phyloP scores from a whole-genome alignment of 495 filamentous ascomycete species.

The Penicillium cataractarum region DNA sequence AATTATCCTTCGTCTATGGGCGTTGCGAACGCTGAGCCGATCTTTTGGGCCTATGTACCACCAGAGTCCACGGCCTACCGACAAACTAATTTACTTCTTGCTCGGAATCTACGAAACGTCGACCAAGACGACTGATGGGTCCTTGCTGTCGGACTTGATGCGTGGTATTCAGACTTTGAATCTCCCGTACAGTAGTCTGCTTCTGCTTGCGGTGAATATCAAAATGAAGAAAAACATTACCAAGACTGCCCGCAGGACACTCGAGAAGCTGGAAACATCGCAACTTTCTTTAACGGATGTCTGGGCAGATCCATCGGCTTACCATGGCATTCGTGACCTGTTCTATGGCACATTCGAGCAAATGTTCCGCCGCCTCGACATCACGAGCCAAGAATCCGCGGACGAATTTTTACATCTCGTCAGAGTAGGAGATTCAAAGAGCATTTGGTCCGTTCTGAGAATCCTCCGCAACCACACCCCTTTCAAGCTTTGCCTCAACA shows the following conservation, averaged over 20 bases:
- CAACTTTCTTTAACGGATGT: constrained; percentile 34
- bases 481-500: constrained; percentile 42
- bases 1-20: constrained; percentile 45
- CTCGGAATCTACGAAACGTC: constrained; percentile 37
- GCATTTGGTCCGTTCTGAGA: constrained; percentile 39
- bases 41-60: constrained; percentile 30
- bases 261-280: constrained; percentile 38
- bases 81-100: constrained; percentile 31
- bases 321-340: constrained; percentile 28
- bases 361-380: constrained; percentile 39
- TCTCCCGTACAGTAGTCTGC: constrained; percentile 39
- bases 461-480: constrained; percentile 45
- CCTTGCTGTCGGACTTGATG: constrained; percentile 37
- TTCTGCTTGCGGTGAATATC: constrained; percentile 35
- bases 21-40: constrained; percentile 35
- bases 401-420: constrained; percentile 35
- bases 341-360: constrained; percentile 37
- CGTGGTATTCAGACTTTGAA: constrained; percentile 36
- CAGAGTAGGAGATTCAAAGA: constrained; percentile 37
- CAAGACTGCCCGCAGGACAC: constrained; percentile 28
- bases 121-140: constrained; percentile 10
- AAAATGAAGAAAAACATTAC: constrained; percentile 29
- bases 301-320: constrained; percentile 32
- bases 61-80: constrained; percentile 20
- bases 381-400: constrained; percentile 36